Evolutionary conservation across 1,139 yeast genomes (phyloP).

Genomic region (Candida sanyaensis): DNA sequence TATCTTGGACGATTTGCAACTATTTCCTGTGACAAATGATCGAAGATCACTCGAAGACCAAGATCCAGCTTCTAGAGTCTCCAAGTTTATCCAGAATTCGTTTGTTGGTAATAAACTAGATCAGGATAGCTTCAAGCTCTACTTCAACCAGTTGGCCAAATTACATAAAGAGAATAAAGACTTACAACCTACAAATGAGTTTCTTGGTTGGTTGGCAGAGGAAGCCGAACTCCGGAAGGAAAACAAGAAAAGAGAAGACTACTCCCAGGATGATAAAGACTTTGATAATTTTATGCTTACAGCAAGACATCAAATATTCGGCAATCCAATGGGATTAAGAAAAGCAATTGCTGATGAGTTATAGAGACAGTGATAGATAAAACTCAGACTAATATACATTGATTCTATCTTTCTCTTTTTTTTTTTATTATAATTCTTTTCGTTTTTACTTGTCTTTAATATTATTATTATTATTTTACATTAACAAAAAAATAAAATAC

Average conservation of each 20-base stretch:
- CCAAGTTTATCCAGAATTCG: conserved; percentile 32
- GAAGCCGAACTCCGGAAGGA: conserved; percentile 47
- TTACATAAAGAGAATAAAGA: conserved; percentile 27
- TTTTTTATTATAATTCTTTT: too few species aligned
- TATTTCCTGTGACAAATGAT: conserved; percentile 22
- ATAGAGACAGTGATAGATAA: conserved; percentile 19
- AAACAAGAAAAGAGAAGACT: conserved; percentile 29
- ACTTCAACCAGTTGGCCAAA: conserved; percentile 45
- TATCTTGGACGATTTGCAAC: conserved; percentile 41
- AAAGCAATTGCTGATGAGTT: conserved; percentile 59
- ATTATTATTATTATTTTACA: conserved; percentile 1
- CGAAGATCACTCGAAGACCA: conserved; percentile 24
- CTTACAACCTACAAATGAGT: conserved; percentile 30
- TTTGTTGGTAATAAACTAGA: conserved; percentile 23
- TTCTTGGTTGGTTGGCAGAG: conserved; percentile 64
- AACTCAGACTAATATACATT: neutral
- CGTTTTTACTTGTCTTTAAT: too few species aligned
- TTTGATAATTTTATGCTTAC: conserved; percentile 51
- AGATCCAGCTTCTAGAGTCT: conserved; percentile 26
- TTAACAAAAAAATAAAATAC: conserved; percentile 2
- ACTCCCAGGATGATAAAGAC: conserved; percentile 28
- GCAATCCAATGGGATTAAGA: conserved; percentile 72
- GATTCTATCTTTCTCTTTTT: neutral
- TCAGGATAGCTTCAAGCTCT: conserved; percentile 37
- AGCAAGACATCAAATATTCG: conserved; percentile 73